Evolutionary conservation across 78 protist genomes (phyloP).

Genomic region (Pirum gemmata): DNA sequence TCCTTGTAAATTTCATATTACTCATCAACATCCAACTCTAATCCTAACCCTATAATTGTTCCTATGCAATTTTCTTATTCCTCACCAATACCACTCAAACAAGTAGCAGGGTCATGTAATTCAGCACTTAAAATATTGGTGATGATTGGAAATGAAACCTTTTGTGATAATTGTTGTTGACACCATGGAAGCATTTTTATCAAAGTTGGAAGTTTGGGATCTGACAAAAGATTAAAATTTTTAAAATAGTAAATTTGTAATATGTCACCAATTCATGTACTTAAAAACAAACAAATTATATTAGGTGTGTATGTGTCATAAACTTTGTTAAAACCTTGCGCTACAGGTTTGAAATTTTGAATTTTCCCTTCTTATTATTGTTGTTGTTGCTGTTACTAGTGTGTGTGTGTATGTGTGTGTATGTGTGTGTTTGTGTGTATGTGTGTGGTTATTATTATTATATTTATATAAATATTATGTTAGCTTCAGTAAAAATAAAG

Average conservation of each 20-base stretch:
- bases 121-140: not conserved
- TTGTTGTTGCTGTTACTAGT: not conserved
- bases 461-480: not conserved
- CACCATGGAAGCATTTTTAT: conserved; percentile 67
- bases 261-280: not conserved
- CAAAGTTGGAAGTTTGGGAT: conserved; percentile 71
- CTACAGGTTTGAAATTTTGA: not conserved
- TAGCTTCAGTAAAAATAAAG: not conserved
- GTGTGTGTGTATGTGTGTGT: too few species aligned
- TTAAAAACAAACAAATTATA: not conserved
- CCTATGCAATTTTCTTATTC: too few species aligned
- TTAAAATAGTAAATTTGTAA: too few species aligned
- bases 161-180: conserved; percentile 59
- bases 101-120: not conserved
- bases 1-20: too few species aligned
- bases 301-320: too few species aligned
- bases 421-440: too few species aligned
- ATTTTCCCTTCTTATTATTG: not conserved
- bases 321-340: not conserved
- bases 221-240: not conserved
- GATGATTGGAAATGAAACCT: conserved; percentile 7
- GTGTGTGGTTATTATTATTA: too few species aligned
- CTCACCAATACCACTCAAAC: too few species aligned
- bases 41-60: too few species aligned
- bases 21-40: too few species aligned